Evolutionary conservation across 1,284 basidiomycete species (phyloP), one percentile per base, ranked within the genome.

Genomic region (Golubevia pallescens): DNA sequence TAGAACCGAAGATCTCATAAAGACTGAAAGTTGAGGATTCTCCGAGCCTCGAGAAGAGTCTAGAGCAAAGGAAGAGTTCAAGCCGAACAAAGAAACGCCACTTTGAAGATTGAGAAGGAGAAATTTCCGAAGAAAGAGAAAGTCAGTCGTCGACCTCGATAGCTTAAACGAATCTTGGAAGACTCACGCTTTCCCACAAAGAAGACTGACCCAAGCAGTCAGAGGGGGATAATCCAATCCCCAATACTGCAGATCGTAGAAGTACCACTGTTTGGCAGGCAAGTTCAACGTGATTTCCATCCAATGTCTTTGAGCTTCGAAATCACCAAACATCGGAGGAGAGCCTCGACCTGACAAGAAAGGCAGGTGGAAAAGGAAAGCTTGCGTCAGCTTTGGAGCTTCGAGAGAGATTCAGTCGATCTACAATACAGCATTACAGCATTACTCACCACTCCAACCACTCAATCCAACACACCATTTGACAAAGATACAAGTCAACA

Each of bases 281-380:
- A 94, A 87, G 78, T 94, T 91, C 34, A 90, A 86, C 0, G 93
- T 93, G 55, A 96, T 86, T 75, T 95, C 93, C 90, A 95, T 93
- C 94, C 94, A 96, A 86, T 96, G 94, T 61, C 94, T 88, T 80
- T 96, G 94, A 0, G 94, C 94, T 86, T 97, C 94, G 75, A 93
- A 94, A 86, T 97, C 94, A 16, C 94, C 94, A 70, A 89, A 92
- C 90, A 95, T 91, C 0, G 94, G 94, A 0, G 93, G 91, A 1
- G n/a, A n/a, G n/a, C n/a, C n/a, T n/a, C n/a, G n/a, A n/a, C n/a
- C n/a, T n/a, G n/a, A n/a, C n/a, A n/a, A n/a, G n/a, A n/a, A n/a
- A n/a, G n/a, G n/a, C n/a, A n/a, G n/a, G n/a, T n/a, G n/a, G n/a
- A n/a, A n/a, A n/a, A n/a, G n/a, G n/a, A n/a, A n/a, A n/a, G n/a